A percentile compares a stretch with the other conserved stretches of the same genome.
Evolutionary conservation across 2,329 filamentous ascomycete species (phyloP).

Genomic region (Zasmidium citrigriseum): DNA sequence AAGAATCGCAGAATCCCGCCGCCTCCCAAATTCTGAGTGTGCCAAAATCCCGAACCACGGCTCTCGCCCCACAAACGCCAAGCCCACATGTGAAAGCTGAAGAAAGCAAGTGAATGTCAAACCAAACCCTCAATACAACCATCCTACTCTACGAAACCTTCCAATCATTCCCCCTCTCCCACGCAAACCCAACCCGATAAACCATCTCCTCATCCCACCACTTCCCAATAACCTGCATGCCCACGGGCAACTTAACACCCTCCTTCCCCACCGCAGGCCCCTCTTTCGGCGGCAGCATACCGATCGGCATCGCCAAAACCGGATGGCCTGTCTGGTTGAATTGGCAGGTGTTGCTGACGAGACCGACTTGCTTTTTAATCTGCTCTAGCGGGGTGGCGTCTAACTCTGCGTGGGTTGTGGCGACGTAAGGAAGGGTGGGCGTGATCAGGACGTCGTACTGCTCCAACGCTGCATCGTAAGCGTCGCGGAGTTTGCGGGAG

Average conservation of each 20-base stretch:
- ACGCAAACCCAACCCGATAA: slow-evolving; percentile 47
- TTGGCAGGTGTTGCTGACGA: slow-evolving; percentile 57
- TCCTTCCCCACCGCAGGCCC: slow-evolving; percentile 33
- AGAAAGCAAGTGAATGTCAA: not conserved
- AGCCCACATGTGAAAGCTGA: not conserved
- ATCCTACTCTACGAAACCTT: slow-evolving; percentile 24
- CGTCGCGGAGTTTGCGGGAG: slow-evolving; percentile 46
- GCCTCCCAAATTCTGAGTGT: too few relatives aligned
- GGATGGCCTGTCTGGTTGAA: slow-evolving; percentile 55
- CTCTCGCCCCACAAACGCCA: not conserved
- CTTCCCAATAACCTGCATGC: slow-evolving; percentile 40
- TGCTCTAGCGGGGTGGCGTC: slow-evolving; percentile 46
- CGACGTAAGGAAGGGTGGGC: slow-evolving; percentile 51
- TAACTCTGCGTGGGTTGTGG: slow-evolving; percentile 44
- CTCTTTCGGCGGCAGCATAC: slow-evolving; percentile 50
- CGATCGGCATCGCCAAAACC: slow-evolving; percentile 48
- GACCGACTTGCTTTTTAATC: slow-evolving; percentile 54
- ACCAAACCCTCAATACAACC: not conserved
- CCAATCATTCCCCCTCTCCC: slow-evolving; percentile 52
- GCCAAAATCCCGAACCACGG: not conserved
- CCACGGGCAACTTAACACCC: slow-evolving; percentile 34
- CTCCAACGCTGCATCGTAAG: slow-evolving; percentile 47
- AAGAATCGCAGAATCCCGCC: too few relatives aligned
- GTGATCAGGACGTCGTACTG: slow-evolving; percentile 50
- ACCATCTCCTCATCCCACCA: slow-evolving; percentile 54